A percentile compares a stretch with the other conserved stretches of the same genome.
Evolutionary conservation across 441 rosid species (phyloP).

Genomic region (Adansonia gregorii): DNA sequence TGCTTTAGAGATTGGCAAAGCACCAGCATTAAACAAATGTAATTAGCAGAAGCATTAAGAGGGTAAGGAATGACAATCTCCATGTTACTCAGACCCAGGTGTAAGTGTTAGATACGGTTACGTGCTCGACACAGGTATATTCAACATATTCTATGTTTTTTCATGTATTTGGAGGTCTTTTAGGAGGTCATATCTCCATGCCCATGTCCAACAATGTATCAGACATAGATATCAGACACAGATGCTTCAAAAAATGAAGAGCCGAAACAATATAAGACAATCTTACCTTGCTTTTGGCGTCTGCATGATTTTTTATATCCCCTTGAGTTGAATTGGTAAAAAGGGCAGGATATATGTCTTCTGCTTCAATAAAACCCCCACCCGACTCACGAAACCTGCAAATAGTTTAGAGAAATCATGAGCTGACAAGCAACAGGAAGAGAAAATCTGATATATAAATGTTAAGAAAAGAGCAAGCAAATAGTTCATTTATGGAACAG

Average conservation of each 20-base stretch:
- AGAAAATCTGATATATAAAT: slow-evolving; percentile 38
- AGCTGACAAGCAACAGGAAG: slow-evolving; percentile 40
- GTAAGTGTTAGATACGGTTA: too few species aligned
- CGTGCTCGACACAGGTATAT: too few species aligned
- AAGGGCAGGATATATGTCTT: slow-evolving; percentile 28
- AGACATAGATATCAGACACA: too few species aligned
- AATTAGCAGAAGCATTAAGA: not conserved
- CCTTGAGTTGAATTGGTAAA: slow-evolving; percentile 31
- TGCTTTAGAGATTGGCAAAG: not conserved
- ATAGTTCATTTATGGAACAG: slow-evolving; percentile 23
- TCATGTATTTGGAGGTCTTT: too few species aligned
- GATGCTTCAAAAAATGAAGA: too few species aligned
- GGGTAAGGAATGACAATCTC: too few species aligned
- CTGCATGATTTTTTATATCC: slow-evolving; percentile 60
- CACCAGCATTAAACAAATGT: not conserved
- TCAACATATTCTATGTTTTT: too few species aligned
- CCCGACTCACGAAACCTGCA: slow-evolving; percentile 68
- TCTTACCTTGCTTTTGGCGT: slow-evolving; percentile 80
- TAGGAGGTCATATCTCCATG: too few species aligned
- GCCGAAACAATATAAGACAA: slow-evolving; percentile 1
- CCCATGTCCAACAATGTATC: too few species aligned
- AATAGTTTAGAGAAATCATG: slow-evolving; percentile 38
- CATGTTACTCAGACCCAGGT: too few species aligned
- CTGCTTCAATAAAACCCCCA: slow-evolving; percentile 38
- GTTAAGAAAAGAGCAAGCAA: slow-evolving; percentile 29